These are phyloP conservation scores for Blastobotrys americana DNA, from an alignment of 805 yeast species.

Conservation along the genomic window DNA sequence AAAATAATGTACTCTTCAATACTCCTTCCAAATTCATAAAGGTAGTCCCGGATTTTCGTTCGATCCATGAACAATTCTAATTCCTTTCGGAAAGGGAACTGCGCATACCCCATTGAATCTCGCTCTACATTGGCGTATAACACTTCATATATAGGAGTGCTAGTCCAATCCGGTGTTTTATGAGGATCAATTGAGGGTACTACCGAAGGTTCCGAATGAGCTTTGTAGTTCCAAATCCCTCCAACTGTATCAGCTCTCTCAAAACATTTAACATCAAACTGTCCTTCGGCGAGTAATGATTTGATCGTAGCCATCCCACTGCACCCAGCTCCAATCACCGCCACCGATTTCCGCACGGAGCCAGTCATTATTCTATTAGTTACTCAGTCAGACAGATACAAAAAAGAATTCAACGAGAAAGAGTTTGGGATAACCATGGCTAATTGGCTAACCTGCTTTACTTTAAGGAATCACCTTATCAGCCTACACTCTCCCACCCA, in stretches of 20 bases:
- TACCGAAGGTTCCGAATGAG: slow-evolving; percentile 17
- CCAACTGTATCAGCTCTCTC: slow-evolving; percentile 59
- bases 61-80: slow-evolving; percentile 47
- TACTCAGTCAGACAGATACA: too few species aligned
- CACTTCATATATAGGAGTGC: slow-evolving; percentile 47
- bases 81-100: slow-evolving; percentile 37
- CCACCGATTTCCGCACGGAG: slow-evolving; percentile 45
- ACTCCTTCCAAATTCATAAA: slow-evolving; percentile 46
- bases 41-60: slow-evolving; percentile 52
- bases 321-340: slow-evolving; percentile 76
- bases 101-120: slow-evolving; percentile 58
- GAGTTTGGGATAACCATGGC: too few species aligned
- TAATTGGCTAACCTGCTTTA: too few species aligned
- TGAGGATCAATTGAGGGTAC: slow-evolving; percentile 32
- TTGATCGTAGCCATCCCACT: slow-evolving; percentile 60
- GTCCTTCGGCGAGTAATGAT: slow-evolving; percentile 48
- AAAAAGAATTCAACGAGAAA: too few species aligned
- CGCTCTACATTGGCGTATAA: slow-evolving; percentile 66
- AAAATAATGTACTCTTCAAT: slow-evolving; percentile 38
- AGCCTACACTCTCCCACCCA: too few species aligned
- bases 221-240: slow-evolving; percentile 69
- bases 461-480: too few species aligned
- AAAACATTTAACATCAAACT: slow-evolving; percentile 44
- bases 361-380: too few species aligned
- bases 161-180: slow-evolving; percentile 19